phyloP scores from a whole-genome alignment of 23 red algal genomes.

The Chondrus crispus region DNA sequence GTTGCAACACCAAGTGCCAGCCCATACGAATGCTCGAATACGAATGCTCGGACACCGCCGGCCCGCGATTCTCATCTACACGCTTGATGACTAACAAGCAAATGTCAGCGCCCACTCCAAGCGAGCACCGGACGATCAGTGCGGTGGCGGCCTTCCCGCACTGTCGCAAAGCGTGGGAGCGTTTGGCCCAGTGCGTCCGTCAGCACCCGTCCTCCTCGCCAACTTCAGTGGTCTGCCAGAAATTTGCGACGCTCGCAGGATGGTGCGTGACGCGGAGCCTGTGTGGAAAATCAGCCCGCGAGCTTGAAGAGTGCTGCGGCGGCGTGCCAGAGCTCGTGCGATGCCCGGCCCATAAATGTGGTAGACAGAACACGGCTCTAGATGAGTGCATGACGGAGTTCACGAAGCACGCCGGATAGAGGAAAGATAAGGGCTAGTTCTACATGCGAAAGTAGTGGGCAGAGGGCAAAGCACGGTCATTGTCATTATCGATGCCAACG shows the following conservation, averaged over 20 bases:
- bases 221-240: not conserved
- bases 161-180: not conserved
- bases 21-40: no score
- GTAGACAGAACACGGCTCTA: not conserved
- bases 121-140: no score
- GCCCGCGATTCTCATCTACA: no score
- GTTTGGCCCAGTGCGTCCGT: not conserved
- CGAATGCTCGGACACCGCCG: no score
- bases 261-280: slow-evolving; percentile 26
- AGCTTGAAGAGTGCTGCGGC: not conserved
- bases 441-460: no score
- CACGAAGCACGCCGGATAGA: no score
- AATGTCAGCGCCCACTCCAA: no score
- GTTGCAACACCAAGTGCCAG: no score
- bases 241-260: not conserved
- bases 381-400: slow-evolving; percentile 6
- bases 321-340: slow-evolving; percentile 19
- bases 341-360: not conserved
- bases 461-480: no score
- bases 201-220: not conserved
- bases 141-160: not conserved
- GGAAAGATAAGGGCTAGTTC: no score
- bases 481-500: no score
- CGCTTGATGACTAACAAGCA: no score
- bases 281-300: not conserved